These are phyloP conservation scores for Phytophthora podocarpi DNA, from an alignment of 352 stramenopile genomes.

Conservation along the genomic window DNA sequence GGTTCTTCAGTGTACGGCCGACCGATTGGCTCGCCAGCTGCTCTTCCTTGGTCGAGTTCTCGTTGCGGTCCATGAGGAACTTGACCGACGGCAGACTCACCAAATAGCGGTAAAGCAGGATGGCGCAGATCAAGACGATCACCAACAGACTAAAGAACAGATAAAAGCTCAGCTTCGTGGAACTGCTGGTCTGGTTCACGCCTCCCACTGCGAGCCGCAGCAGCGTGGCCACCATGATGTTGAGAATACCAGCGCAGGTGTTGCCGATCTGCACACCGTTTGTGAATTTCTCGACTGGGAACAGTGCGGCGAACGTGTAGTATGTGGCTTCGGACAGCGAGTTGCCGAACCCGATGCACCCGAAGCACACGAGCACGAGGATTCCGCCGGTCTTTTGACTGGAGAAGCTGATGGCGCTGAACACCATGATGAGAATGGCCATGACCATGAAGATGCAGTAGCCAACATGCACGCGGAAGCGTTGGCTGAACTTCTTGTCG, in stretches of 20 bases:
- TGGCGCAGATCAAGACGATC: slow-evolving; percentile 45
- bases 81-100: slow-evolving; percentile 47
- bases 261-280: slow-evolving; percentile 73
- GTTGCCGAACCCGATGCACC: slow-evolving; percentile 49
- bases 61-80: slow-evolving; percentile 67
- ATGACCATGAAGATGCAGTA: slow-evolving; percentile 55
- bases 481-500: slow-evolving; percentile 56
- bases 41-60: slow-evolving; percentile 36
- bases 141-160: slow-evolving; percentile 64
- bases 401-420: slow-evolving; percentile 48
- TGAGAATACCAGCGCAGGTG: slow-evolving; percentile 48
- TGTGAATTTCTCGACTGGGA: slow-evolving; percentile 66
- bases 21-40: slow-evolving; percentile 41
- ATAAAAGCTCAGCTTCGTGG: slow-evolving; percentile 51
- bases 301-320: slow-evolving; percentile 60
- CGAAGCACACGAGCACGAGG: slow-evolving; percentile 58
- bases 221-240: slow-evolving; percentile 61
- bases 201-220: slow-evolving; percentile 54
- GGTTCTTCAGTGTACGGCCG: slow-evolving; percentile 38
- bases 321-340: slow-evolving; percentile 59
- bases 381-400: slow-evolving; percentile 43
- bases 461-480: slow-evolving; percentile 43
- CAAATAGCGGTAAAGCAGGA: slow-evolving; percentile 53
- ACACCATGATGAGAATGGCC: slow-evolving; percentile 54
- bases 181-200: slow-evolving; percentile 40